A percentile compares a stretch with the other conserved stretches of the same genome.
Evolutionary conservation across 1,284 basidiomycete genomes (phyloP).

Genomic region (Malassezia pachydermatis): DNA sequence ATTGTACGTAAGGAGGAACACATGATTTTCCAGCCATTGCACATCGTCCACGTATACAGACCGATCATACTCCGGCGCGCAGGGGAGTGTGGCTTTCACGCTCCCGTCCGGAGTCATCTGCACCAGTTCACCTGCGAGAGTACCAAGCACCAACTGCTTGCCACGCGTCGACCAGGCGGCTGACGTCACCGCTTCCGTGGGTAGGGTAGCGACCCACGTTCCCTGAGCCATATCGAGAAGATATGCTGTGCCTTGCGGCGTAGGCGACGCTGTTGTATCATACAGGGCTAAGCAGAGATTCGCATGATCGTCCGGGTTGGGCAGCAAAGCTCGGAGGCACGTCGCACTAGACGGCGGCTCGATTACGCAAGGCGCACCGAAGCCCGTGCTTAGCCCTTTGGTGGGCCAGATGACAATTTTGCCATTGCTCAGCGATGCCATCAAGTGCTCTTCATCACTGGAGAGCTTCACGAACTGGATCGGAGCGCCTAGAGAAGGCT

Average conservation of each 20-base stretch:
- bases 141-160: slow-evolving; percentile 68
- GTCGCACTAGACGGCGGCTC: not conserved
- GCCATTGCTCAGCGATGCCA: slow-evolving; percentile 3
- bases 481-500: not conserved
- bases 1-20: slow-evolving; percentile 62
- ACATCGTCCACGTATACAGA: slow-evolving; percentile 53
- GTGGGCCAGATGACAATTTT: not conserved
- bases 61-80: slow-evolving; percentile 49
- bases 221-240: slow-evolving; percentile 25
- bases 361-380: not conserved
- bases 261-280: slow-evolving; percentile 21
- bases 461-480: slow-evolving; percentile 5
- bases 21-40: slow-evolving; percentile 63
- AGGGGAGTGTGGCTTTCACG: slow-evolving; percentile 49
- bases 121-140: slow-evolving; percentile 61
- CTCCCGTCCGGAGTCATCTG: slow-evolving; percentile 59
- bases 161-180: slow-evolving; percentile 77
- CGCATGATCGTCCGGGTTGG: slow-evolving; percentile 50
- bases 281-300: slow-evolving; percentile 48
- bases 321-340: slow-evolving; percentile 37
- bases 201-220: slow-evolving; percentile 23
- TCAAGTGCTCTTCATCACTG: slow-evolving; percentile 1
- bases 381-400: not conserved
- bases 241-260: slow-evolving; percentile 11
- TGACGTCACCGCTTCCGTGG: slow-evolving; percentile 36